Evolutionary conservation across 352 stramenopile genomes (phyloP), one percentile per base, ranked within the genome.

Genomic region (Globisporangium cederbergense): DNA sequence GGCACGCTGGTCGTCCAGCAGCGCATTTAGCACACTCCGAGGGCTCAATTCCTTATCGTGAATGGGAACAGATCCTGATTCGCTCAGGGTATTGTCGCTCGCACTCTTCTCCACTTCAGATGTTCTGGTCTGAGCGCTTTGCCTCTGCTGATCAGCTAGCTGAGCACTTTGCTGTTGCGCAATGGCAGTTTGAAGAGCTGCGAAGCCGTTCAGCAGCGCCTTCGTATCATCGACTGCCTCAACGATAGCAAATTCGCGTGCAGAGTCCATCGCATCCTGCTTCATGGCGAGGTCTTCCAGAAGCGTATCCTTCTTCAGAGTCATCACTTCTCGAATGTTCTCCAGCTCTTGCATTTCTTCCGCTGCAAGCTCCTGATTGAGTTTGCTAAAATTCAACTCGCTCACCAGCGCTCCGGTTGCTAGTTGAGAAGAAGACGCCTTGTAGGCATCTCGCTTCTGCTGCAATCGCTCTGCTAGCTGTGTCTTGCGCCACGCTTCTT

Each of bases 181-280:
- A 28, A 38, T 58, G 9, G 5, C 30, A 0, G 14, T 40, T 43
- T 58, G 51, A 16, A 58, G 51, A 1, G 30, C 14, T 2, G 28
- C 51, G 45, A 58, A 58, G 51, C 43, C 51, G 16, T 42, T 22
- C 30, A 58, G 18, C 28, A 58, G 30, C 51, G 22, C 8, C 30
- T 43, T 43, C 16, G 51, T 14, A 10, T 18, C 30, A 43, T 18
- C n/a, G 8, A 58, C 30, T 45, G 51, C 30, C 7, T 28, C 51
- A 30, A 16, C 11, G 51, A 58, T 11, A 8, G 20, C 51, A 30
- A 16, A 18, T 10, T 79, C 56, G 14, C 62, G 58, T 9, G 49
- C 47, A 43, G 57, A 46, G 11, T 82, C 74, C 63, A 81, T 79
- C 25, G 73, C 61, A n/a, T 78, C 74, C 47, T 83, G 71, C 8